phyloP scores from a whole-genome alignment of 2,329 filamentous ascomycete species.

The Clarireedia monteithiana region DNA sequence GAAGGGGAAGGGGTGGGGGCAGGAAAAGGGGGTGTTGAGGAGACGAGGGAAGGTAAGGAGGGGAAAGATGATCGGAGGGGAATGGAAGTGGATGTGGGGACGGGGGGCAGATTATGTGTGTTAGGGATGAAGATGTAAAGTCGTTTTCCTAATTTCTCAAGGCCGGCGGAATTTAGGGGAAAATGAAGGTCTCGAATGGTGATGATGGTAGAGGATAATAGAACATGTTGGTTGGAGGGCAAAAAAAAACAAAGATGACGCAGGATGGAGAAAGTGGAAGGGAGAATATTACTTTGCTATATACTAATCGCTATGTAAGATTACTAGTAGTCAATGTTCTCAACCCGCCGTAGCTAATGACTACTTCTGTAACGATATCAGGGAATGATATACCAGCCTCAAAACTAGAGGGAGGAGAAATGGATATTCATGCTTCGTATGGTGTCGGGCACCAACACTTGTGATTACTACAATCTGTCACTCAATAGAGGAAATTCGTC shows the following conservation, averaged over 20 bases:
- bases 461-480: too few relatives aligned
- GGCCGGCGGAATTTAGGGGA: too few relatives aligned
- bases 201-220: neutral
- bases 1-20: conserved; percentile 24
- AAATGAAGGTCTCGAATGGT: neutral
- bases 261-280: neutral
- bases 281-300: neutral
- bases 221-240: too few relatives aligned
- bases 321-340: neutral
- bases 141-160: too few relatives aligned
- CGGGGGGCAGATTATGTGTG: neutral
- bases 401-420: too few relatives aligned
- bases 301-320: neutral
- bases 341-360: too few relatives aligned
- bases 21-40: neutral
- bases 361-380: too few relatives aligned
- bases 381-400: too few relatives aligned
- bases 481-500: too few relatives aligned
- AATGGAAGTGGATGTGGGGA: neutral
- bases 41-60: neutral
- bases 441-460: too few relatives aligned
- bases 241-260: neutral
- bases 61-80: too few relatives aligned
- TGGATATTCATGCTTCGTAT: neutral
- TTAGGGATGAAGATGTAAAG: neutral